phyloP scores from a whole-genome alignment of 1,284 basidiomycete species.

The Pisolithus thermaeus region DNA sequence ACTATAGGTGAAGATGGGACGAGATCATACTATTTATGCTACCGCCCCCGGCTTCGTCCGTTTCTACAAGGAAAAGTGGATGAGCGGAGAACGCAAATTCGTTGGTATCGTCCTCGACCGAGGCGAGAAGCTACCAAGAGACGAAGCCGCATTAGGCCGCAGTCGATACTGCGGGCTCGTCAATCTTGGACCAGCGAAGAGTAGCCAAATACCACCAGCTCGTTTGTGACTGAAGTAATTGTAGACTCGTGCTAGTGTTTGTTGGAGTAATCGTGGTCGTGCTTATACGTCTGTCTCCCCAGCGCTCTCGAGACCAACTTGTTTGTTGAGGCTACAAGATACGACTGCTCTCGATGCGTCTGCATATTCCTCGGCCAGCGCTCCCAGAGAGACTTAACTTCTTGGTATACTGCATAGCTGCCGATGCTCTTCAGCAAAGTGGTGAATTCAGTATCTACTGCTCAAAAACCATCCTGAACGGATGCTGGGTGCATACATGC shows the following conservation, averaged over 20 bases:
- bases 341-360: too few species aligned
- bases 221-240: neutral
- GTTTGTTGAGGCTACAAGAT: too few species aligned
- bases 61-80: conserved; percentile 77
- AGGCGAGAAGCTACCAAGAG: conserved; percentile 80
- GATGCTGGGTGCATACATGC: too few species aligned
- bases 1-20: conserved; percentile 77
- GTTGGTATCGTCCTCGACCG: conserved; percentile 77
- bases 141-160: conserved; percentile 65
- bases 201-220: conserved; percentile 4
- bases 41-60: conserved; percentile 84
- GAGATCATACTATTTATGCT: conserved; percentile 90
- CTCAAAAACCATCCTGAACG: too few species aligned
- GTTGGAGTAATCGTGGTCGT: too few species aligned
- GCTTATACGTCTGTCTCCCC: too few species aligned
- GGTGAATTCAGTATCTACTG: too few species aligned
- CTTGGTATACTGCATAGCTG: too few species aligned
- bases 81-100: conserved; percentile 68
- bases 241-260: neutral
- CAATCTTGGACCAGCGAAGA: conserved; percentile 36
- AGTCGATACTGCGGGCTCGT: conserved; percentile 74
- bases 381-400: too few species aligned
- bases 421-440: too few species aligned
- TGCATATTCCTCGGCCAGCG: too few species aligned
- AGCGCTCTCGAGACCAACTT: too few species aligned